These are phyloP conservation scores for Sclerotinia nivalis DNA, from an alignment of 2,329 filamentous ascomycete species.

Conservation along the genomic window DNA sequence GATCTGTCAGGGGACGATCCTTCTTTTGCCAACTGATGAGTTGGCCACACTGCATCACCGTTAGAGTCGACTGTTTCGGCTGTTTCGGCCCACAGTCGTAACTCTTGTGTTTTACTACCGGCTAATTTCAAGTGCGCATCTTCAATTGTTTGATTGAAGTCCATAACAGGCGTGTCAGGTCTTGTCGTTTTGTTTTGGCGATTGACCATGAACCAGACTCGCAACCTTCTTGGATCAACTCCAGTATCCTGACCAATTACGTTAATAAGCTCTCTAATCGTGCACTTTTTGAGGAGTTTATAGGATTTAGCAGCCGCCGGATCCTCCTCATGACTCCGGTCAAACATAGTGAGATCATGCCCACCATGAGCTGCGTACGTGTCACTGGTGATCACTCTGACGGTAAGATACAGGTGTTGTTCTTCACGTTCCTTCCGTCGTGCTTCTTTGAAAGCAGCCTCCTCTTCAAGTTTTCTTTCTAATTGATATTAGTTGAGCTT, in stretches of 20 bases:
- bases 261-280: slow-evolving; percentile 71
- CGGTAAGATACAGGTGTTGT: slow-evolving; percentile 85
- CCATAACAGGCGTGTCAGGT: slow-evolving; percentile 83
- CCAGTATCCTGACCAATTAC: slow-evolving; percentile 70
- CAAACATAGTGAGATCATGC: slow-evolving; percentile 77
- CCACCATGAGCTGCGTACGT: slow-evolving; percentile 80
- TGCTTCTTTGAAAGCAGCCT: slow-evolving; percentile 73
- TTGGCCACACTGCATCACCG: slow-evolving; percentile 72
- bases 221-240: slow-evolving; percentile 67
- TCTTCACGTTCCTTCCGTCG: slow-evolving; percentile 88
- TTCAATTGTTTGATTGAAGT: slow-evolving; percentile 73
- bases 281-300: slow-evolving; percentile 72
- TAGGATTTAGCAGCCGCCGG: slow-evolving; percentile 71
- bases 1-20: slow-evolving; percentile 56
- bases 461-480: slow-evolving; percentile 78
- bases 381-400: slow-evolving; percentile 77
- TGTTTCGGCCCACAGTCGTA: slow-evolving; percentile 86
- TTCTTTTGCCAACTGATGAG: slow-evolving; percentile 58
- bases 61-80: slow-evolving; percentile 65
- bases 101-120: slow-evolving; percentile 64
- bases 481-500: slow-evolving; percentile 34
- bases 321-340: slow-evolving; percentile 56
- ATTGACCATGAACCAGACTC: slow-evolving; percentile 97
- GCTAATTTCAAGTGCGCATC: slow-evolving; percentile 68
- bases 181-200: slow-evolving; percentile 95